phyloP scores from a whole-genome alignment of 2,329 filamentous ascomycete genomes.

The Pseudovirgaria hyperparasitica region DNA sequence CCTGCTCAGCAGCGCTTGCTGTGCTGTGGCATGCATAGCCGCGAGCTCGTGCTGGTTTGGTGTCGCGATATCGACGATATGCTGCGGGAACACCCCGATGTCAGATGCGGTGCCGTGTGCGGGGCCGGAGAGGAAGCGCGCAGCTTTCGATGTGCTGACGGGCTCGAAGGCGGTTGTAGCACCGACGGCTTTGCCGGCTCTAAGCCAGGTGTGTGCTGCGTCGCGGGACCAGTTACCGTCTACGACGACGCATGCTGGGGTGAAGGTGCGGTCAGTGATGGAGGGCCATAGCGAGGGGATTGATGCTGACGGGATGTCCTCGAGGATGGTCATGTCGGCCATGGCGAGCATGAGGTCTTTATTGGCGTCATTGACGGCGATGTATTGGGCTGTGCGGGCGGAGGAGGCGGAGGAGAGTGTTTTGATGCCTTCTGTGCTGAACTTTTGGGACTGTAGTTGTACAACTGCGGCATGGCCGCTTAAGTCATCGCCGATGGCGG shows the following conservation, averaged over 20 bases:
- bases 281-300: constrained; percentile 7
- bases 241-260: constrained; percentile 65
- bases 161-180: constrained; percentile 71
- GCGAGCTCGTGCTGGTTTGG: constrained; percentile 75
- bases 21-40: constrained; percentile 63
- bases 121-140: constrained; percentile 47
- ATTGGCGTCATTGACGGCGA: constrained; percentile 72
- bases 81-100: constrained; percentile 40
- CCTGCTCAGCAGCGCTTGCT: constrained; percentile 54
- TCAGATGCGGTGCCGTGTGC: constrained; percentile 3
- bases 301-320: constrained; percentile 9
- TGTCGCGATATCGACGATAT: constrained; percentile 60
- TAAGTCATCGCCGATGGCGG: constrained; percentile 66
- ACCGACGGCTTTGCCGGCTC: constrained; percentile 42
- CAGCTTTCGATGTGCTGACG: constrained; percentile 70
- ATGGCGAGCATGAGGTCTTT: constrained; percentile 84
- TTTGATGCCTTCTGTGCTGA: constrained; percentile 51
- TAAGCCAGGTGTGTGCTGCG: constrained; percentile 56
- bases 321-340: constrained; percentile 85
- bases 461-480: constrained; percentile 63
- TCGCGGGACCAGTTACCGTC: constrained; percentile 74
- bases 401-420: constrained; percentile 25
- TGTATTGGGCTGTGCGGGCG: constrained; percentile 74
- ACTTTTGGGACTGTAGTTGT: constrained; percentile 49
- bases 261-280: constrained; percentile 34